Conservation (phyloP, 1,139 yeast genomes). For the Insectozyma bohioensis region DNA sequence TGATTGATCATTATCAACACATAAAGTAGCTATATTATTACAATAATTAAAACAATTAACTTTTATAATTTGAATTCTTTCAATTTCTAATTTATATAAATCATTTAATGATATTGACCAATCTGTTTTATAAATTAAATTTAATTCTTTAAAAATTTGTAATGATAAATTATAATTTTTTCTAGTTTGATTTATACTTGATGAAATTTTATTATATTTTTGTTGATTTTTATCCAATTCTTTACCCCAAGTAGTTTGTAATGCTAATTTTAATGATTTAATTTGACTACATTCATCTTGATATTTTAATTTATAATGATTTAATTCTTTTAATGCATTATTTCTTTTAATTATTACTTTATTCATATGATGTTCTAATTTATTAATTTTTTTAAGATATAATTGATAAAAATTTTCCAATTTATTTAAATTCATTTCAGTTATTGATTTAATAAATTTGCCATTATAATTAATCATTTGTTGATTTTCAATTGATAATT, state of each 20-base stretch:
- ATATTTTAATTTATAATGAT: constrained; percentile 53
- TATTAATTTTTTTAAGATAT: constrained; percentile 32
- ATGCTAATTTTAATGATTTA: constrained; percentile 59
- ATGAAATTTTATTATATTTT: constrained; percentile 58
- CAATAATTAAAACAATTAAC: constrained; percentile 82
- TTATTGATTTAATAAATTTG: constrained; percentile 33
- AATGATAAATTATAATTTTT: constrained; percentile 62
- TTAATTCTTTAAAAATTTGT: constrained; percentile 60
- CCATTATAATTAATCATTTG: constrained; percentile 33
- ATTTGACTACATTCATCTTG: constrained; percentile 59
- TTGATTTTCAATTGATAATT: constrained; percentile 51
- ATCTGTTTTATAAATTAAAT: constrained; percentile 71
- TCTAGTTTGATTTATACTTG: constrained; percentile 47
- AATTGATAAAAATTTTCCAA: constrained; percentile 29
- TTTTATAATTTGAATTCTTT: constrained; percentile 73
- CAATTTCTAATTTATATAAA: constrained; percentile 75
- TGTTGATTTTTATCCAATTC: constrained; percentile 68
- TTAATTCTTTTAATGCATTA: constrained; percentile 32
- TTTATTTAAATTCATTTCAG: constrained; percentile 35
- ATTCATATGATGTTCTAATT: constrained; percentile 37
- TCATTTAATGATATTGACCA: constrained; percentile 74
- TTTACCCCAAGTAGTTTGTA: constrained; percentile 74
- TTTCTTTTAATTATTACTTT: constrained; percentile 29
- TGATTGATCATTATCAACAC: constrained; percentile 75
- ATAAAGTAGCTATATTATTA: constrained; percentile 70